Base-by-base conservation (phyloP, 2,329 filamentous ascomycete species). In the Mycogone perniciosa region DNA sequence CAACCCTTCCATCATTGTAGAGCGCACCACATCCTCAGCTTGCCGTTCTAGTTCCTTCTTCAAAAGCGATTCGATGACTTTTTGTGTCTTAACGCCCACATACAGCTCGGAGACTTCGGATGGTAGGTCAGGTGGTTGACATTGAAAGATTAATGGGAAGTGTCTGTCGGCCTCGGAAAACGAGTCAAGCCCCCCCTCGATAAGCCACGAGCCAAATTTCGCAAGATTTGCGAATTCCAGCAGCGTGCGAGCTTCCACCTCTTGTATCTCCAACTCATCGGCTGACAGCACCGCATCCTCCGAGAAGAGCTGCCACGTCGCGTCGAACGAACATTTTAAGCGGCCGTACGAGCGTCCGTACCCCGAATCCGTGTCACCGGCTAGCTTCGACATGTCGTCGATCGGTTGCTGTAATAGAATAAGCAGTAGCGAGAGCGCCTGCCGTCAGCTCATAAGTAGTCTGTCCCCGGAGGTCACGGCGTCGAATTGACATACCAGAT, bases 1-100 rank as follows among this genome's bases (percentile, higher is more conserved):
- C 2, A 87, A 65, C 4, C 85, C 71, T 7, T 75, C 69, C 6
- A 76, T 72, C 34, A 88, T 73, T 3, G 80, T 72, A 48, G 81
- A 76, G 8, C 76, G 74, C 11, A 85, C 62, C 13, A 76, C 68
- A 11, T 81, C 76, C 10, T 80, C 79, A 10, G 72, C 68, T 11
- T 61, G 60, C 46, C 80, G 67, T 11, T 73, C 76, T 49, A 76
- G 78, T 1, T 74, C 69, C 44, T 77, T 65, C 6, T 68, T 69
- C 39, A 76, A 70, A 20, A 85, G 68, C 8, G 73, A 72, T 42
- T 76, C 69, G 52, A 86, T 81, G 45, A 84, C 66, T 52, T 67
- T 61, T 44, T 75, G 73, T 0, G 72, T 74, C 58, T 75, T 77
- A 52, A 77, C 67, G n/a, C 65, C 68, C 20, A 78, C 59, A 42